These are phyloP conservation scores for Extremus antarcticus DNA, from an alignment of 495 filamentous ascomycete species.

Conservation along the genomic window DNA sequence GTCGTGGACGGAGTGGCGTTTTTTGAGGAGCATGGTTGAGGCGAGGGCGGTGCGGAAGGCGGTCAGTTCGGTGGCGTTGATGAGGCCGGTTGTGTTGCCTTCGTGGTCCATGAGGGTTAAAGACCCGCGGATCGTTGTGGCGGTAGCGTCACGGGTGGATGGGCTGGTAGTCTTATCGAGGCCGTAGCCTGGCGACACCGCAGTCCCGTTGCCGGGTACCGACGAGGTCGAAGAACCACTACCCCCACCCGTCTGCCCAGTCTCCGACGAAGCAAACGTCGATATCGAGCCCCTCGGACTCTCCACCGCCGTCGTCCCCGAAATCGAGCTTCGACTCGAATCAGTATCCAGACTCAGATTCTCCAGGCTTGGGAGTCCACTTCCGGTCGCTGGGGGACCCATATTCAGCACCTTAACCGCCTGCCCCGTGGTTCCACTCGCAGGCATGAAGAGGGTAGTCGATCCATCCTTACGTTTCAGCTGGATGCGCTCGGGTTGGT, in stretches of 20 bases:
- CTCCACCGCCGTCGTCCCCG: background rate
- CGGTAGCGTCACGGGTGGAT: constrained; percentile 24
- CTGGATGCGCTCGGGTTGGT: constrained; percentile 68
- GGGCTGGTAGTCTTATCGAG: constrained; percentile 27
- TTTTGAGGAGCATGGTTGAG: constrained; percentile 60
- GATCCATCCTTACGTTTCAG: constrained; percentile 59
- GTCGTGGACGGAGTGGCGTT: constrained; percentile 57
- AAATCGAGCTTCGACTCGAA: constrained; percentile 21
- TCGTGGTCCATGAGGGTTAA: constrained; percentile 59
- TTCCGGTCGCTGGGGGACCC: constrained; percentile 13
- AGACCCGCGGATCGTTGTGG: constrained; percentile 59
- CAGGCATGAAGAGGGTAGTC: constrained; percentile 90
- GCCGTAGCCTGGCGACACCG: background rate
- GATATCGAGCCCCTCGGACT: constrained; percentile 21
- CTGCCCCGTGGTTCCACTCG: constrained; percentile 44
- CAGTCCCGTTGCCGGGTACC: constrained; percentile 25
- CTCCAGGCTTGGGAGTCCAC: background rate
- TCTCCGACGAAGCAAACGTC: constrained; percentile 25
- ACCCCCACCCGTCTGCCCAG: no score
- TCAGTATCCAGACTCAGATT: constrained; percentile 2
- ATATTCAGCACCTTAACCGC: constrained; percentile 56
- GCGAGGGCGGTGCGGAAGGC: constrained; percentile 89
- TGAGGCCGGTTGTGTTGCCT: constrained; percentile 63
- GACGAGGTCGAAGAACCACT: no score
- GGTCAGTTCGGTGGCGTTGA: constrained; percentile 82